These are phyloP conservation scores for Globisporangium nunn DNA, from an alignment of 352 stramenopile genomes.

Conservation along the genomic window DNA sequence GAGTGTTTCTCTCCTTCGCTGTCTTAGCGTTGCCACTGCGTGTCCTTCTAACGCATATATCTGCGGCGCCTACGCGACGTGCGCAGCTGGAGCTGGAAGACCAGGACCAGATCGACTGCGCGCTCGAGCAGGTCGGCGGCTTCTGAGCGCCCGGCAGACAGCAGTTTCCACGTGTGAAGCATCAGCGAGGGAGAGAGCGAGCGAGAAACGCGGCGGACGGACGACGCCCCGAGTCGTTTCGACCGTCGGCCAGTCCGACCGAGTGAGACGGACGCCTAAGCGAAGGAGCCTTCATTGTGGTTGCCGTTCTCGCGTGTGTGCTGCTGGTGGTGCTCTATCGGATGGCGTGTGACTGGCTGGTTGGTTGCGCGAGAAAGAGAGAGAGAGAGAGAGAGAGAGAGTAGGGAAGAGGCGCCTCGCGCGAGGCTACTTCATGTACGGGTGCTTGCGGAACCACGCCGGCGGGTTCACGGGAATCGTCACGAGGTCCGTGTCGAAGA, in stretches of 20 bases:
- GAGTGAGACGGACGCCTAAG: too few species aligned
- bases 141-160: constrained; percentile 19
- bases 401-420: too few species aligned
- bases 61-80: background rate
- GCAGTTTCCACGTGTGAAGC: background rate
- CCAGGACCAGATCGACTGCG: constrained; percentile 97
- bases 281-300: background rate
- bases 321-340: background rate
- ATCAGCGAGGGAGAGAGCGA: too few species aligned
- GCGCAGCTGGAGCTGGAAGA: constrained; percentile 93
- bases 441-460: constrained; percentile 63
- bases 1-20: background rate
- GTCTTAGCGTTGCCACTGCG: background rate
- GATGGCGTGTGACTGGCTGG: background rate
- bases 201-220: too few species aligned
- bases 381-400: too few species aligned
- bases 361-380: too few species aligned
- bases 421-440: constrained; percentile 13
- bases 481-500: constrained; percentile 92
- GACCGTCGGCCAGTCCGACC: too few species aligned
- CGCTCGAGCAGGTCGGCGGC: constrained; percentile 87
- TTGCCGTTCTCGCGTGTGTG: background rate
- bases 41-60: background rate
- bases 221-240: background rate
- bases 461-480: constrained; percentile 73